Evolutionary conservation across 805 yeast genomes (phyloP).

Genomic region (Cyberlindnera bimundalis): DNA sequence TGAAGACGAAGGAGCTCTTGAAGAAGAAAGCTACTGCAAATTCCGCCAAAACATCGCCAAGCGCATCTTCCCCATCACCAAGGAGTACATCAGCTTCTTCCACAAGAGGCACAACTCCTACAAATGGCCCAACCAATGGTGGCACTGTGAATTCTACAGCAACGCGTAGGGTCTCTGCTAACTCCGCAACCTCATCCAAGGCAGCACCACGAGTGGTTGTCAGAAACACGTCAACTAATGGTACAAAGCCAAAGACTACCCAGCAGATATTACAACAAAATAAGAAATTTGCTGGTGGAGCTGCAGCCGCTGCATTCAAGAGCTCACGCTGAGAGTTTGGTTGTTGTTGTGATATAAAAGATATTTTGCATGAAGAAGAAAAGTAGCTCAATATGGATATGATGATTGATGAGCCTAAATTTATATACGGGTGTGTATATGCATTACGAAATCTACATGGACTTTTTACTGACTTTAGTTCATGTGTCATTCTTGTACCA

Average conservation of each 20-base stretch:
- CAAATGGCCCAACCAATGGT: not conserved
- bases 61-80: constrained; percentile 7
- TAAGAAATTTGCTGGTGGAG: constrained; percentile 31
- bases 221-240: constrained; percentile 9
- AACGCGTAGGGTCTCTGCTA: not conserved
- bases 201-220: constrained; percentile 7
- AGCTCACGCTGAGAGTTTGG: constrained; percentile 10
- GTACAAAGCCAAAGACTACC: constrained; percentile 14
- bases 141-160: not conserved
- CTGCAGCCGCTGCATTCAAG: constrained; percentile 33
- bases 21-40: constrained; percentile 25
- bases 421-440: no score
- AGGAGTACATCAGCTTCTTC: not conserved
- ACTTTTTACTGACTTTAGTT: no score
- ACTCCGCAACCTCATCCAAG: not conserved
- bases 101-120: constrained; percentile 3
- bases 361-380: no score
- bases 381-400: no score
- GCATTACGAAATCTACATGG: no score
- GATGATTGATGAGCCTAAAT: no score
- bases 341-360: no score
- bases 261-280: constrained; percentile 22
- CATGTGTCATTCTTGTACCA: no score
- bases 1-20: constrained; percentile 60
- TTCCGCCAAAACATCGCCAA: constrained; percentile 1